phyloP scores from a whole-genome alignment of 352 stramenopile genomes.

The Phytopythium litorale region DNA sequence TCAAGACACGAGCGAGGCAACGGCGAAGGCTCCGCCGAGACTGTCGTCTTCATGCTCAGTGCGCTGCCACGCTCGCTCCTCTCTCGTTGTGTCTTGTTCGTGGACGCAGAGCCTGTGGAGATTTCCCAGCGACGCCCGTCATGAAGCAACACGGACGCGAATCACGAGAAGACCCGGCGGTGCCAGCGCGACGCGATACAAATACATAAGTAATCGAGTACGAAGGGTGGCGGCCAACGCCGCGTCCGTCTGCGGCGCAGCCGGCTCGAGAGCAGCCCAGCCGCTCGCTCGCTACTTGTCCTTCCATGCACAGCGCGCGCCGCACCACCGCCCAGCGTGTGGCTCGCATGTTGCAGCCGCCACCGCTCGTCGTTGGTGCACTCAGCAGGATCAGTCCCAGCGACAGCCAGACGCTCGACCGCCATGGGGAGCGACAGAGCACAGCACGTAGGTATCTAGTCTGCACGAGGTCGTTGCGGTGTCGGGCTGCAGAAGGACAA shows the following conservation, averaged over 20 bases:
- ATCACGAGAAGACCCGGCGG: background rate
- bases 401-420: background rate
- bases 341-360: background rate
- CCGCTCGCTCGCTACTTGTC: background rate
- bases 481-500: slow-evolving; percentile 15
- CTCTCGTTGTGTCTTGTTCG: too few relatives aligned
- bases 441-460: slow-evolving; percentile 1
- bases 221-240: background rate
- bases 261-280: background rate
- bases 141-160: background rate
- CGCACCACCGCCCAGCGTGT: background rate
- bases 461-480: slow-evolving; percentile 17
- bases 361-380: background rate
- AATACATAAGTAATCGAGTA: slow-evolving; percentile 5
- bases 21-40: too few relatives aligned
- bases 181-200: slow-evolving; percentile 6
- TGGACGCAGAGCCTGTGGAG: too few relatives aligned
- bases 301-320: background rate
- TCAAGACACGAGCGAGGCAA: too few relatives aligned
- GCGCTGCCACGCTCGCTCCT: background rate
- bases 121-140: background rate
- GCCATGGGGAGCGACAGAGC: background rate
- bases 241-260: background rate
- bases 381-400: background rate
- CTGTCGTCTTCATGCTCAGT: too few relatives aligned